Base-by-base conservation (phyloP, 257 asterid species). In the Scutellaria barbata region DNA sequence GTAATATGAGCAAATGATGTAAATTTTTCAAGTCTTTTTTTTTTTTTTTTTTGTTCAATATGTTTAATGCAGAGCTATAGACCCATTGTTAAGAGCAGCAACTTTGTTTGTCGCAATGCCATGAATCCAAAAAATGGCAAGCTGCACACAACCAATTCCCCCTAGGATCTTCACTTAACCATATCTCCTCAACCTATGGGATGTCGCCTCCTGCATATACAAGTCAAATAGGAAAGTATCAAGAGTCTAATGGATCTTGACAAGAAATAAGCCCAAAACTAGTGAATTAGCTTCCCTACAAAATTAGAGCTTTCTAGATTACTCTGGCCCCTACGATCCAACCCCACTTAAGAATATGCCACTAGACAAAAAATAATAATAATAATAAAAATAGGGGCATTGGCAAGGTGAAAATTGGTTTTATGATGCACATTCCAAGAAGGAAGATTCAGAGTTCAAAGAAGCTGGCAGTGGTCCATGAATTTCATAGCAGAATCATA, bases 151-250 rank as follows among this genome's bases (percentile, higher is more conserved):
- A 68, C 74, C 81, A 73, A 50, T 73, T 75, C 81, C 35, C 76
- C 73, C 80, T 50, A 76, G 41, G 76, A 53, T 76, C 77, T 63
- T 67, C 66, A 22, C 68, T 63, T 58, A 61, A 58, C 51, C 61
- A 42, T 43, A 64, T 68, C 56, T 58, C 81, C 76, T 91, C 86
- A 89, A 79, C 98, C 94, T 22, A 85, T 67, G 37, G 96, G 96
- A 70, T 89, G 98, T 48, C 98, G 88, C 68, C 96, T 86, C 89
- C 98, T 92, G 87, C 85, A 79, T 3, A 63, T 56, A 66, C 55
- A 33, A 66, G 50, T 50, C 69, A 74, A 56, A 41, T 64, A 57
- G 57, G 25, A 22, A 63, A 68, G 33, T 48, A 68, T 69, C 72
- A 57, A 48, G 57, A 72, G 55, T 45, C 45, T 16, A 61, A 45